Evolutionary conservation across 73 alveolate species (phyloP), one percentile per base, ranked within the genome.

Genomic region (Tetrahymena malaccensis): DNA sequence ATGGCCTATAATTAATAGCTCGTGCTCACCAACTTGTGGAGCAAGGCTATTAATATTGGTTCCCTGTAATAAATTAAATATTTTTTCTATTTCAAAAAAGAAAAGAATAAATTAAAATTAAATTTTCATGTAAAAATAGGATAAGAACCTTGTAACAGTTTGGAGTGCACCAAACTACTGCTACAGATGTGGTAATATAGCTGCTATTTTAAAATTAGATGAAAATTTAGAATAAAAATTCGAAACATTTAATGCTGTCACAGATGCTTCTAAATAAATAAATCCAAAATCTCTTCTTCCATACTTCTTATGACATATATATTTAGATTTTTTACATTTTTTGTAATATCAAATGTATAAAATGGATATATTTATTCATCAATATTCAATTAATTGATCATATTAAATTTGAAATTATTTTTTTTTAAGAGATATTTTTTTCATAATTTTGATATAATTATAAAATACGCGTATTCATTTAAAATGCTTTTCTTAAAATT

Each of bases 81-180:
- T 97, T 99, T 13, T 98, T 98, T 94, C 98, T 99, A 99, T 97
- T 98, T 34, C 44, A 40, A 7, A 40, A 40, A 37, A 10, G 1
- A 40, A 98, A 98, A 25, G 98, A 99, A 10, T 98, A 98, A 97
- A 97, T 98, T 94, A 97, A 94, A 35, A 97, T 27, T 96, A 97
- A 93, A 95, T 94, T 50, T 97, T 96, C 85, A 94, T 94, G 40
- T 97, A 94, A 84, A 94, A 93, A 44, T 96, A 94, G 95, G 99
- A 98, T 94, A 93, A 98, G 95, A 97, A 96, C 84, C 97, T 98
- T 22, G 99, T 98, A 33, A 98, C 99, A 11, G 99, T 98, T 94
- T 98, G 99, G 99, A 97, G 99, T 34, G 99, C 99, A 31, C 99
- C 99, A 11, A 98, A 98, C 97, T 98, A 98, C 96, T 98, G 99